A percentile compares a stretch with the other conserved stretches of the same genome.
Evolutionary conservation across 78 protist species (phyloP).

Genomic region (Pigoraptor vietnamica): DNA sequence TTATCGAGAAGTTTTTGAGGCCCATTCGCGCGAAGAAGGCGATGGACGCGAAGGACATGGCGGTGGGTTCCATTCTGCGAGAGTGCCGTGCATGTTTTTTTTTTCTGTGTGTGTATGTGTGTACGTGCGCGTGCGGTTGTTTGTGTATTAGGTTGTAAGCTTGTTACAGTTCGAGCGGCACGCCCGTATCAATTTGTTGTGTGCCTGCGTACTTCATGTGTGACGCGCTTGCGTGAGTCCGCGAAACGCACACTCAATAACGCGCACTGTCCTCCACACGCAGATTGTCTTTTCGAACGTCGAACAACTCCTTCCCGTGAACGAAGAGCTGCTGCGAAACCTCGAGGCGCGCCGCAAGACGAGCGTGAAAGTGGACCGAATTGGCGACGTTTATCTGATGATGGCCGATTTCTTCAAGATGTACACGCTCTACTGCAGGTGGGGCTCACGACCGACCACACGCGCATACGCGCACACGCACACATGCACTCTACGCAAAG

Average conservation of each 20-base stretch:
- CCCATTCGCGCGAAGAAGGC: neutral
- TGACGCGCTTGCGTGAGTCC: too few species aligned
- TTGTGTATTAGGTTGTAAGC: too few species aligned
- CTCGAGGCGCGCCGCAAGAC: neutral
- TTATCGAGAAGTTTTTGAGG: neutral
- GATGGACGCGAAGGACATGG: neutral
- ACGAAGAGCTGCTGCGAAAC: neutral
- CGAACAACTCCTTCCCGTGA: neutral
- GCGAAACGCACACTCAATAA: too few species aligned
- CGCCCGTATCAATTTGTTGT: too few species aligned
- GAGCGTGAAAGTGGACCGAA: neutral
- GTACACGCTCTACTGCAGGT: conserved; percentile 4
- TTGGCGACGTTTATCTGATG: neutral
- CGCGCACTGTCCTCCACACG: too few species aligned
- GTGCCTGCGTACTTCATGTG: too few species aligned
- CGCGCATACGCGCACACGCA: neutral
- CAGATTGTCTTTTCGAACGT: neutral
- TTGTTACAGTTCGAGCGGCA: too few species aligned
- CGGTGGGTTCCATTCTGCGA: neutral
- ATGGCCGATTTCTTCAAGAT: neutral
- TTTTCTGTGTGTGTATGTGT: too few species aligned
- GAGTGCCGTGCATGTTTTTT: too few species aligned
- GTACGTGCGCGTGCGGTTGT: too few species aligned
- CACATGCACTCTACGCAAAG: neutral
- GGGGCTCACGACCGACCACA: neutral